Evolutionary conservation across 345 rosid species (phyloP), one percentile per base, ranked within the genome.

Genomic region (Eucalyptus pauciflora): DNA sequence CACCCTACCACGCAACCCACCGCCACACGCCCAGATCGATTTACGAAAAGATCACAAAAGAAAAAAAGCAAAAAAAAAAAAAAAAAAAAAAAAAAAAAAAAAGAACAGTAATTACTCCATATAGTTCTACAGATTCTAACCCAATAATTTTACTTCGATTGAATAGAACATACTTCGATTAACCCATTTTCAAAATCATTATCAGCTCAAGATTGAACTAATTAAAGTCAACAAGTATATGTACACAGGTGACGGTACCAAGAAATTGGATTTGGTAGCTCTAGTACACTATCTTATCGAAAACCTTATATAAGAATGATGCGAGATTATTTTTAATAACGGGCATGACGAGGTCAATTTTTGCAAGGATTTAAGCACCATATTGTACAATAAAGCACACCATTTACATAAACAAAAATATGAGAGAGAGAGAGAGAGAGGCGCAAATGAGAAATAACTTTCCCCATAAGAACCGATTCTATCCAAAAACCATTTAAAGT

Each of bases 301-400:
- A 52, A 56, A 56, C 13, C 37, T 37, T 37, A 37, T 37, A 3
- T 37, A 37, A 37, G 37, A 56, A 22, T 22, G 5, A 56, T 54
- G 60, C 3, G 1, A 22, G 27, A 56, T 22, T 56, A 56, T 4
- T 56, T 54, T 56, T 8, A 0, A 52, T 52, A 52, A 52, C 2
- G 24, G 24, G 56, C 24, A 52, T 0, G 0, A 7, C 0, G 0
- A 31, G 41, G 5, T 14, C 79, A 2, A 31, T 67, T 67, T 15
- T 7, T 67, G 79, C 3, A 0, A 9, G 22, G 18, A 31, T 1
- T 31, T 7, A 67, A 67, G 79, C 6, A 31, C 1, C 22, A 31
- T 67, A 67, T 33, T 15, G 8, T 69, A 33, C 2, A 69, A 62
- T 12, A 29, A 3, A 27, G n/a, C 29, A n/a, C 20, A 7, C 1